Evolutionary conservation across 23 red algal genomes (phyloP).

Genomic region (Chondrus crispus): DNA sequence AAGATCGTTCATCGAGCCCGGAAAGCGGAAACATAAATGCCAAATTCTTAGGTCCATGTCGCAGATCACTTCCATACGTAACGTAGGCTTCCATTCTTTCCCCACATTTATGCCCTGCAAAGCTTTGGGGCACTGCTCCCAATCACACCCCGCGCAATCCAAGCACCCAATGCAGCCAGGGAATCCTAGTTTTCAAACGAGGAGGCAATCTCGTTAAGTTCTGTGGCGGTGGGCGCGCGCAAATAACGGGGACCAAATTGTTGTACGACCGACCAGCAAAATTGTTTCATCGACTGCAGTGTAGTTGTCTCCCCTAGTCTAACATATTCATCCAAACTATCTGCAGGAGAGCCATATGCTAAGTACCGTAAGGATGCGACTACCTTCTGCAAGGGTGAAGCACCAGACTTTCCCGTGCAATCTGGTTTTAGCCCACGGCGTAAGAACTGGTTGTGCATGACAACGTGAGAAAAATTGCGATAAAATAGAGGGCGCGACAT

Average conservation of each 20-base stretch:
- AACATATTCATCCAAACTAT: not conserved
- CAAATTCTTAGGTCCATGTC: not conserved
- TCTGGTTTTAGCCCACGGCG: not conserved
- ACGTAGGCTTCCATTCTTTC: not conserved
- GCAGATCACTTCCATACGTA: constrained; percentile 21
- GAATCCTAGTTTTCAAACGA: not conserved
- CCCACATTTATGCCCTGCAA: constrained; percentile 21
- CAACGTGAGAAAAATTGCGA: not conserved
- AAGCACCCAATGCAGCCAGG: constrained; percentile 15
- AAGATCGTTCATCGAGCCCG: constrained; percentile 20
- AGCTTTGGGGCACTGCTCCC: not conserved
- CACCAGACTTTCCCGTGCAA: not conserved
- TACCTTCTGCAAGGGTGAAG: not conserved
- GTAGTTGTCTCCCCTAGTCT: not conserved
- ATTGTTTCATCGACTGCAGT: not conserved
- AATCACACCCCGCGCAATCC: constrained; percentile 11
- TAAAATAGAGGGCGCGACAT: not conserved
- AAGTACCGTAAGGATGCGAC: not conserved
- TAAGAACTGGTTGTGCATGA: not conserved
- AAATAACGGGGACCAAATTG: not conserved
- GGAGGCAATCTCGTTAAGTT: not conserved
- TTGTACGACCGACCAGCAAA: not conserved
- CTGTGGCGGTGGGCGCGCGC: not conserved
- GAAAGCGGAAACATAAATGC: constrained; percentile 30
- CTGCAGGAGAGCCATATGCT: not conserved